These are phyloP conservation scores for Gamsiella multidivaricata DNA, from an alignment of 192 early-diverging fungal species.

Conservation along the genomic window DNA sequence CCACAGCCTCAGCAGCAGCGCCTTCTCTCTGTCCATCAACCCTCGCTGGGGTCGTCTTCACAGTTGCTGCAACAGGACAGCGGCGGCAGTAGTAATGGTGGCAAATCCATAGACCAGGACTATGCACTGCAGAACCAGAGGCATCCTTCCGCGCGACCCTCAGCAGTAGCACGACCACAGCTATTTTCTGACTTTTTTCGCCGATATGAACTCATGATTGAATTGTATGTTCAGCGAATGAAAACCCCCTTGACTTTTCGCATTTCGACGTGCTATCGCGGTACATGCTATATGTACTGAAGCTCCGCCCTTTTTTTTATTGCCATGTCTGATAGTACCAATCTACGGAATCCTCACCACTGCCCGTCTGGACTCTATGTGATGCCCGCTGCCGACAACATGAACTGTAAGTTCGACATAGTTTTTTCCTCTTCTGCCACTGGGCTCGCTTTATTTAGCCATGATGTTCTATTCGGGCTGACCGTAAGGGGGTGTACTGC, in stretches of 20 bases:
- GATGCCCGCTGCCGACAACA: slow-evolving; percentile 76
- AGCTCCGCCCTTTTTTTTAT: slow-evolving; percentile 11
- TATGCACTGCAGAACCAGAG: slow-evolving; percentile 7
- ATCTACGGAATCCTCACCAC: slow-evolving; percentile 79
- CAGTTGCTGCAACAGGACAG: slow-evolving; percentile 5
- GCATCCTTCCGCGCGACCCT: not conserved
- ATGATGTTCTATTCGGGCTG: not conserved
- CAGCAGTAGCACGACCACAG: slow-evolving; percentile 32
- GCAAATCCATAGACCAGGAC: slow-evolving; percentile 25
- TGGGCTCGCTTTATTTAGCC: no score
- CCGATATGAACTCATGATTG: slow-evolving; percentile 76
- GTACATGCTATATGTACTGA: no score
- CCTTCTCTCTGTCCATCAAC: not conserved
- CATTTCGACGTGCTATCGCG: no score
- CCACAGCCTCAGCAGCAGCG: slow-evolving; percentile 15
- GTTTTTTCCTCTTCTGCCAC: not conserved
- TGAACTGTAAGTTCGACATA: slow-evolving; percentile 61
- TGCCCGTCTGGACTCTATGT: slow-evolving; percentile 90
- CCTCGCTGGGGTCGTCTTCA: slow-evolving; percentile 1
- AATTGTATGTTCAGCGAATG: slow-evolving; percentile 69
- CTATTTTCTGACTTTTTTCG: slow-evolving; percentile 60
- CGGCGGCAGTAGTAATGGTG: not conserved
- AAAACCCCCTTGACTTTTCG: no score
- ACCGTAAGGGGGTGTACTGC: not conserved
- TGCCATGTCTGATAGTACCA: slow-evolving; percentile 61